Evolutionary conservation across 768 basidiomycete species (phyloP), one percentile per base, ranked within the genome.

Genomic region (Suillus occidentalis): DNA sequence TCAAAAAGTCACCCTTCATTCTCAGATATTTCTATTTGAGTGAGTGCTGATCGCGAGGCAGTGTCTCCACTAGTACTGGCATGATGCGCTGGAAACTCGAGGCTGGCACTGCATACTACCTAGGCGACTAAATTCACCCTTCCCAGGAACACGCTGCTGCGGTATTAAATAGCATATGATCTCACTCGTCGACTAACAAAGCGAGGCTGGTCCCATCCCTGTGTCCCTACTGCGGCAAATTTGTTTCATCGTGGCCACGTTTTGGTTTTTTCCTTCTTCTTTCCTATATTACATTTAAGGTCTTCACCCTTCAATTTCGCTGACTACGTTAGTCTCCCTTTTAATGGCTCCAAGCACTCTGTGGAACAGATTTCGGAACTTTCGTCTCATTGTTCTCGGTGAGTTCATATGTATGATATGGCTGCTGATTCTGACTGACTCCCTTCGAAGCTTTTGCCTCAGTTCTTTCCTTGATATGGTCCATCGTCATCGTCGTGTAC

Each of bases 331-430:
- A 57, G 62, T 14, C 43, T 67, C 60, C 66, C 47, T 31, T 37
- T 47, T 62, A 50, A 70, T 73, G 67, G 65, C 68, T 52, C 63
- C 72, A 61, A 70, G 69, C 42, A 66, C 71, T 40, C 68, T 70
- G 31, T 77, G 77, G 78, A 63, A 67, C 62, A 49, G 72, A 60
- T 81, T 81, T 64, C 78, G 72, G 64, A 71, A 69, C 49, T 71
- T 75, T 64, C 74, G 81, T 40, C 70, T 70, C 39, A 60, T 75
- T 45, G 67, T 77, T 53, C 78, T 79, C 60, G 74, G 81, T 81
- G 66, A 73, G 79, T 64, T 31, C 18, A 25, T 18, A 10, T 18
- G 22, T 14, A 45, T 28, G 39, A 47, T 22, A 7, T 39, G 16
- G 8, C 22, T 28, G 28, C 22, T 28, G 28, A 25, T n/a, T 20